phyloP scores from a whole-genome alignment of 2,329 filamentous ascomycete species.

The Botrytis hyacinthi region DNA sequence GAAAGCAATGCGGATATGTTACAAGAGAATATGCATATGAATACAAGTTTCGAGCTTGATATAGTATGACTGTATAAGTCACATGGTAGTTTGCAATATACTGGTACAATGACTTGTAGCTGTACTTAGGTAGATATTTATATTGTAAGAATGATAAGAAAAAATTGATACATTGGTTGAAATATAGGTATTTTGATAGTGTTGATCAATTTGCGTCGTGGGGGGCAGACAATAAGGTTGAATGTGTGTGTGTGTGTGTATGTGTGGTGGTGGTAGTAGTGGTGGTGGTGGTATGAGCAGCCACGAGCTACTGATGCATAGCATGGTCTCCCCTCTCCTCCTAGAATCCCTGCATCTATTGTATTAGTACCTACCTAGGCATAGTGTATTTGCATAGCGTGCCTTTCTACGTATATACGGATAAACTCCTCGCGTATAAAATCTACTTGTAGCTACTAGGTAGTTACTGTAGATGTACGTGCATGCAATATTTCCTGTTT shows the following conservation, averaged over 20 bases:
- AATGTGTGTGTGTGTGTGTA: not conserved
- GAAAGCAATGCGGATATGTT: not conserved
- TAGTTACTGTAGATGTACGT: not conserved
- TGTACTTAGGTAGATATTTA: not conserved
- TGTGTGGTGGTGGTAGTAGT: not conserved
- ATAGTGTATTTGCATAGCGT: not conserved
- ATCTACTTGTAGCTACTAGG: not conserved
- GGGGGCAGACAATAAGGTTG: not conserved
- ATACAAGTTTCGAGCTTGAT: not conserved
- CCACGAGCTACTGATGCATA: slow-evolving; percentile 8
- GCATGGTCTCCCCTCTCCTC: not conserved
- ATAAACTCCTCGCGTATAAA: not conserved
- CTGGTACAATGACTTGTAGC: not conserved
- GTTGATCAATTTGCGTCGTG: not conserved
- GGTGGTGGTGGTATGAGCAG: not conserved
- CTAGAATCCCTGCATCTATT: not conserved
- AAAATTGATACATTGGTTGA: not conserved
- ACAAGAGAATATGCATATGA: not conserved
- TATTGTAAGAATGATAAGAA: not conserved
- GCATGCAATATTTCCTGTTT: not conserved
- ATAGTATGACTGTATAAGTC: not conserved
- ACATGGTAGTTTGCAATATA: not conserved
- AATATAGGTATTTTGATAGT: not conserved
- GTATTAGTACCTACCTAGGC: not conserved
- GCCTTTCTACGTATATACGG: not conserved